Base-by-base conservation (phyloP, 805 yeast genomes). In the Wickerhamiella dianesei region DNA sequence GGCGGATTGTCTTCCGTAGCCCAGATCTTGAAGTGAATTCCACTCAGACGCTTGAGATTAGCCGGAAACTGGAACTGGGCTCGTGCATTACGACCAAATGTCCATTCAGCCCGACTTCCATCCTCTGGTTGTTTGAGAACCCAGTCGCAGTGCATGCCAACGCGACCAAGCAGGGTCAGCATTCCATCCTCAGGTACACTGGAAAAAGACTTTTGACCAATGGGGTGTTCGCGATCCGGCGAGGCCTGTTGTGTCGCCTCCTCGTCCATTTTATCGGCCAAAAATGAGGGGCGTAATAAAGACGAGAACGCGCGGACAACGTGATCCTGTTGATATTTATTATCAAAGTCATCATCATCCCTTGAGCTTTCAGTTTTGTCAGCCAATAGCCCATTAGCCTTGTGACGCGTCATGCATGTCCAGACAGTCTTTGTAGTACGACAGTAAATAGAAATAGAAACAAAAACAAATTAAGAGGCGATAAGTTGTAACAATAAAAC, bases 1-100 rank as follows among this genome's bases (percentile, higher is more conserved):
- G 56, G 57, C 32, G 52, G 56, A 29, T 73, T 75, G 43, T 72
- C 72, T 40, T 72, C 67, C 41, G 79, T 79, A 54, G 80, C 70
- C 81, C 87, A 77, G 4, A 88, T 67, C 59, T 72, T 70, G 67
- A 77, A 76, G 65, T 88, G 97, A 47, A 71, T 68, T 56, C 82
- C 84, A 45, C 92, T 82, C 32, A 87, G 68, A 45, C 88, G 66
- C 22, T 50, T 50, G 20, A 83, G 73, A 17, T 82, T 72, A 41
- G 75, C 66, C 6, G 74, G 77, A 48, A 86, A 65, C 37, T 67
- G 67, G 55, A 81, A 75, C 55, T 84, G 95, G 50, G 82, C 77
- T 12, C 69, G 71, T 1, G 64, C 59, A 50, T 81, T 77, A 53
- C 97, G 72, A 0, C 97, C 97, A 64, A 87, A 73, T 4, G 66